These are phyloP conservation scores for Exophiala aquamarina DNA, from an alignment of 2,329 filamentous ascomycete species.

Conservation along the genomic window DNA sequence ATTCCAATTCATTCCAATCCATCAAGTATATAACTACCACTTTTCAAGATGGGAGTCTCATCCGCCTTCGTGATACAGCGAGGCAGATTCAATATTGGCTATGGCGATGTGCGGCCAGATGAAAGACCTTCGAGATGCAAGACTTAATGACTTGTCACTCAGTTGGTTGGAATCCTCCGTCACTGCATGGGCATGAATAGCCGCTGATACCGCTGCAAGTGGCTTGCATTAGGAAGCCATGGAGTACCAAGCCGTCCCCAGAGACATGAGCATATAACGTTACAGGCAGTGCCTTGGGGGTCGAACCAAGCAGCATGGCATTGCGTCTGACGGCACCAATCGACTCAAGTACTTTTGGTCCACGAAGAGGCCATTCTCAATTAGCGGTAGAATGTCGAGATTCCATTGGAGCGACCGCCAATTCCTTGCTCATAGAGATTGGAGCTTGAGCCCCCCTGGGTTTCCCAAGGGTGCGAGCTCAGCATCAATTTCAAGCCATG, in stretches of 20 bases:
- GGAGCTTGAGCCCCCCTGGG: background rate
- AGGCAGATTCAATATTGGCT: slow-evolving; percentile 23
- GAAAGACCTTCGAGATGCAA: slow-evolving; percentile 7
- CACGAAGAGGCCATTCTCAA: background rate
- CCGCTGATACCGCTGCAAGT: slow-evolving; percentile 21
- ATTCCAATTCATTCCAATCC: no score
- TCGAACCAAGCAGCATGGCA: background rate
- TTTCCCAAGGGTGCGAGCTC: background rate
- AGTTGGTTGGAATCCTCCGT: slow-evolving; percentile 6
- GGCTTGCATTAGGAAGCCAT: slow-evolving; percentile 16
- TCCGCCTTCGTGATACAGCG: slow-evolving; percentile 15
- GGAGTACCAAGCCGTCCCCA: slow-evolving; percentile 6
- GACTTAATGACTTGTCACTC: slow-evolving; percentile 10
- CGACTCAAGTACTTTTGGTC: background rate
- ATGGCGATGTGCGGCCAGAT: slow-evolving; percentile 14
- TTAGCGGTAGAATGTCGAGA: background rate
- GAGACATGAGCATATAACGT: slow-evolving; percentile 5
- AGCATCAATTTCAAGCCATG: background rate
- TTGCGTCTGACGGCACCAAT: background rate
- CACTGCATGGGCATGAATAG: slow-evolving; percentile 19
- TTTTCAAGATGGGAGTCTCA: slow-evolving; percentile 47
- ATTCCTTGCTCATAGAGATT: background rate
- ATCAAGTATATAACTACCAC: slow-evolving; percentile 48
- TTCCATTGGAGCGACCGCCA: background rate
- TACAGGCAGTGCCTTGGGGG: slow-evolving; percentile 1